Evolutionary conservation across 768 basidiomycete species (phyloP).

Genomic region (Russula lepida): DNA sequence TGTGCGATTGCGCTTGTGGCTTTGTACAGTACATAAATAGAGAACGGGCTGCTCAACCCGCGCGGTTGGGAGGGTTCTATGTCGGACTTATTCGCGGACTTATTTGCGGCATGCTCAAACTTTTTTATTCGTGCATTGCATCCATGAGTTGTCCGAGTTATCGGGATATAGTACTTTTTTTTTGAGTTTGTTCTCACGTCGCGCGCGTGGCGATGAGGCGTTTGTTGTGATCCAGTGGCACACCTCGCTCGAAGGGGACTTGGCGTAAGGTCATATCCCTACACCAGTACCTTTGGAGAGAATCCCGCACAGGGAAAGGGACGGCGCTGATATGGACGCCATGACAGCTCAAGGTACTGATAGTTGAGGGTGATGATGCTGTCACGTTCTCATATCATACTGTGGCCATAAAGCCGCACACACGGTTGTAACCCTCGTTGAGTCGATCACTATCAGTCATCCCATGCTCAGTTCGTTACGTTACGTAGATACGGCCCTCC

Average conservation of each 20-base stretch:
- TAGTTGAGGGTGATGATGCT: background rate
- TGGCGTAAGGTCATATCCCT: background rate
- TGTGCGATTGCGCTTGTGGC: constrained; percentile 11
- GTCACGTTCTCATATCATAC: background rate
- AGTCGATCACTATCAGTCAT: background rate
- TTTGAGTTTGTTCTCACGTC: background rate
- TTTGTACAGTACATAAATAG: constrained; percentile 15
- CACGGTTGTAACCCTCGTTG: constrained; percentile 1
- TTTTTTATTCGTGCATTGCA: constrained; percentile 3
- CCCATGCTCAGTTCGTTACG: background rate
- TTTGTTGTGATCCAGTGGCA: background rate
- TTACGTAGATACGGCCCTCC: background rate
- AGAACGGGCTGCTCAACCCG: background rate
- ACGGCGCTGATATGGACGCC: background rate
- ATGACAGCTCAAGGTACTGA: background rate
- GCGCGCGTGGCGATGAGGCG: background rate
- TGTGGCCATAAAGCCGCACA: constrained; percentile 7
- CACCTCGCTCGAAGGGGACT: background rate
- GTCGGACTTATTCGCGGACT: constrained; percentile 9
- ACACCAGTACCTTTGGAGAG: background rate
- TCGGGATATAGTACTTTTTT: background rate
- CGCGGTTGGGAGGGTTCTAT: constrained; percentile 7
- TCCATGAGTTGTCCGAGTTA: background rate
- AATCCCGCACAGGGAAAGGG: background rate
- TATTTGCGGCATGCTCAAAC: background rate